Evolutionary conservation across 768 basidiomycete species (phyloP), one percentile per base, ranked within the genome.

Genomic region (Xerocomellus intermedius): DNA sequence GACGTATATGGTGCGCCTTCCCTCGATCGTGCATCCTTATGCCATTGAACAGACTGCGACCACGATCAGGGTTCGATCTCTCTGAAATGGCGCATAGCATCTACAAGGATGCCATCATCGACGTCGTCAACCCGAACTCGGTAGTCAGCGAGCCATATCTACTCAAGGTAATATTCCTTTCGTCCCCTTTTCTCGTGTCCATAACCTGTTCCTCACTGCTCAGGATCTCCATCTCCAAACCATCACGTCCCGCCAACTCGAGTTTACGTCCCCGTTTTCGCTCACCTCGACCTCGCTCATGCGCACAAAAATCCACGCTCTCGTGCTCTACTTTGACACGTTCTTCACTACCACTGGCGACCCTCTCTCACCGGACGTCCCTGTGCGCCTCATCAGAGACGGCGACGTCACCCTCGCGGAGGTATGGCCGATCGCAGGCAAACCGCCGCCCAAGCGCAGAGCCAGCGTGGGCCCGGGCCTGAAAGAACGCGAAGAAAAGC

Each of bases 321-420:
- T 98, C 74, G 78, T 97, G 24, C 83, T 94, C 17, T 96, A 96
- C 74, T 98, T 98, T 65, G 96, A 98, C 73, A 88, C 89, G 0
- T 98, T 94, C 78, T 98, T 98, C 78, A 84, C 84, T 1, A 69
- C 75, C 57, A 41, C 76, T 71, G 28, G 87, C 81, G 74, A 74
- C 41, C 81, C 81, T 1, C 73, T 87, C 7, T 70, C 84, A 0
- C 75, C 81, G 0, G 74, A 74, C 33, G 79, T 79, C 0, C 64
- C 79, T 21, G 87, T 84, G 9, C 78, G 82, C 45, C 62, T 84
- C 13, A 73, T 84, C 47, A 80, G 80, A 52, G 82, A 85, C 28
- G 87, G 85, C 35, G 80, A 79, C 8, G 73, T 83, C 21, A 62
- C 73, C 17, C 73, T 90, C n/a, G 88, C 88, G 0, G 89, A 91